Conservation (phyloP, 23 red algal genomes). For the Porphyridium purpureum region DNA sequence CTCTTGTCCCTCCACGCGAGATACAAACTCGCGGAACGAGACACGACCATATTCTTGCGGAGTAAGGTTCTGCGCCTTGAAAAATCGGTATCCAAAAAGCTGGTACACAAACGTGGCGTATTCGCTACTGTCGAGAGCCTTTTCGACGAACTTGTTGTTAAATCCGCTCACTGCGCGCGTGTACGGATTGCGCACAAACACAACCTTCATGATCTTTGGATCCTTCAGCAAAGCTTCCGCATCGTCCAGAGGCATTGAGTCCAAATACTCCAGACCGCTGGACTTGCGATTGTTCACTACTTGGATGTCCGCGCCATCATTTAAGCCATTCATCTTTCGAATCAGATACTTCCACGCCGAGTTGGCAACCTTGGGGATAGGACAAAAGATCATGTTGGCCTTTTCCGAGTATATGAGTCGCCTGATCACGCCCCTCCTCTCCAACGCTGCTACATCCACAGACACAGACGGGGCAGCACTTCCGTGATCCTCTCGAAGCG, state of each 20-base stretch:
- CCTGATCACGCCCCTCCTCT: no score
- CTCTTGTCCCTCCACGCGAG: conserved; percentile 17
- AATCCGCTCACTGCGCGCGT: conserved; percentile 36
- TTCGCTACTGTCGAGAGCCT: conserved; percentile 11
- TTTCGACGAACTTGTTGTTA: conserved; percentile 69
- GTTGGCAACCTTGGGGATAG: conserved; percentile 75
- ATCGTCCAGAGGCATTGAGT: conserved; percentile 34
- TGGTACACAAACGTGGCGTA: conserved; percentile 45
- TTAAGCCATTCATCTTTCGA: conserved; percentile 24
- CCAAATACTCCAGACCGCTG: conserved; percentile 44
- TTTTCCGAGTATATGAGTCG: no score
- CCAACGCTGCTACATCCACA: no score
- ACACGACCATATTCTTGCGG: not conserved
- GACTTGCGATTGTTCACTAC: conserved; percentile 10
- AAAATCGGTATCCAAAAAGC: conserved; percentile 31
- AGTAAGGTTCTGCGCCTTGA: conserved; percentile 1
- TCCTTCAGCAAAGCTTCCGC: conserved; percentile 15
- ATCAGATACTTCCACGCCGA: conserved; percentile 82
- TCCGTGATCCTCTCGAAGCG: no score
- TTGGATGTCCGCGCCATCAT: conserved; percentile 29
- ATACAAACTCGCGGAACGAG: conserved; percentile 37
- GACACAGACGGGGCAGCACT: no score
- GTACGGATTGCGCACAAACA: conserved; percentile 81
- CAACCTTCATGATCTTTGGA: conserved; percentile 35
- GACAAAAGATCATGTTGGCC: conserved; percentile 44